A percentile compares a stretch with the other conserved stretches of the same genome.
Evolutionary conservation across 2,329 filamentous ascomycete species (phyloP).

Genomic region (Thelonectria blattea): DNA sequence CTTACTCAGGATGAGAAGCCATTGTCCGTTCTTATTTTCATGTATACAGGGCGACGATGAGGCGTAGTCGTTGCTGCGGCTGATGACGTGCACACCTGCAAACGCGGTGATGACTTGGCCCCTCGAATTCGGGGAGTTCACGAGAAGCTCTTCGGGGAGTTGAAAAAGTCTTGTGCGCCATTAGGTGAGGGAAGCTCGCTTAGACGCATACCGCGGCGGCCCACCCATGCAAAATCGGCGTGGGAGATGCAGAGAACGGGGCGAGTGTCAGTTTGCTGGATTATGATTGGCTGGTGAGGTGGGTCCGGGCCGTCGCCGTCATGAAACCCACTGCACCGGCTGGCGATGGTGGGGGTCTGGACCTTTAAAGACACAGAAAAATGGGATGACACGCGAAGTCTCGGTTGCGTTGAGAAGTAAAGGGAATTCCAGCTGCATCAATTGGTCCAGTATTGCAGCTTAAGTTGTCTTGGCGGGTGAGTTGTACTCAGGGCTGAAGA

Average conservation of each 20-base stretch:
- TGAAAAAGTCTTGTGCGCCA: conserved; percentile 14
- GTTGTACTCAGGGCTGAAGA: neutral
- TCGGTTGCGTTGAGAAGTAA: neutral
- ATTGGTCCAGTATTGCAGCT: conserved; percentile 8
- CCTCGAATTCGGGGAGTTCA: conserved; percentile 17
- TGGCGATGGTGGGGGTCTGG: neutral
- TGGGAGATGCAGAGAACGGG: neutral
- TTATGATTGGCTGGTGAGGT: conserved; percentile 5
- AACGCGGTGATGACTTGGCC: neutral
- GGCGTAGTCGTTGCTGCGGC: neutral
- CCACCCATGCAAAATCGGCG: neutral
- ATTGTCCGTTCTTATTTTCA: neutral
- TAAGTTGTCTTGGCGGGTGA: neutral
- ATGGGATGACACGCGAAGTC: neutral
- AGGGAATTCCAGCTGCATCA: conserved; percentile 10
- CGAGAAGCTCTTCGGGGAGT: conserved; percentile 20
- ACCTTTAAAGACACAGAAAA: neutral
- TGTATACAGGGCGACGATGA: neutral
- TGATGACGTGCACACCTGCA: conserved; percentile 5
- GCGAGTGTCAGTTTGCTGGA: neutral
- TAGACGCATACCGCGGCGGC: conserved; percentile 1
- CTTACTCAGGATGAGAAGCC: neutral
- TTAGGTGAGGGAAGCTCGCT: conserved; percentile 18
- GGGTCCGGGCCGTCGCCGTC: conserved; percentile 1
- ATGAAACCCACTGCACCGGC: neutral